Percentiles rank a stretch among this genome's conserved stretches.
Evolutionary conservation across 441 rosid species (phyloP).

Genomic region (Populus hybrid): DNA sequence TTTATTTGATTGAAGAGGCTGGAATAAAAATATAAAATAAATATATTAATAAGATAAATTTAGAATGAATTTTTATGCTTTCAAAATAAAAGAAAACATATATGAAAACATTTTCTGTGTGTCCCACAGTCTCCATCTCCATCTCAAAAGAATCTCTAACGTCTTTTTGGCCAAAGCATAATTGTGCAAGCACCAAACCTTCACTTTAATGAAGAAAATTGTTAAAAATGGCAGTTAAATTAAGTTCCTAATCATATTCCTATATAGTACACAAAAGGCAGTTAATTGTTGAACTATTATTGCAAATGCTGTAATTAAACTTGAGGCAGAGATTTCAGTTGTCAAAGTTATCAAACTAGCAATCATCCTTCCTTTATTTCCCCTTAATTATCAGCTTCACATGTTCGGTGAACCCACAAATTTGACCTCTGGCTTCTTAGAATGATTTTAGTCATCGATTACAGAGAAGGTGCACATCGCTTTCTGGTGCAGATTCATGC

Average conservation of each 20-base stretch:
- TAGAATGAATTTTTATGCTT: too few relatives aligned
- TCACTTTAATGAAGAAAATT: background rate
- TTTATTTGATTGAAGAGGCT: background rate
- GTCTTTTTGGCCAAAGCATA: background rate
- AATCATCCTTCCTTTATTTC: background rate
- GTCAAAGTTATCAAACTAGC: background rate
- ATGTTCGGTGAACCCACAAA: constrained; percentile 31
- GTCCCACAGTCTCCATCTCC: too few relatives aligned
- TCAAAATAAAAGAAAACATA: too few relatives aligned
- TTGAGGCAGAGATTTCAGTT: background rate
- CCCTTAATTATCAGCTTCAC: constrained; percentile 15
- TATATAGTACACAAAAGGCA: background rate
- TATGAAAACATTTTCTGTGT: too few relatives aligned
- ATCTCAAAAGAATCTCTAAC: too few relatives aligned
- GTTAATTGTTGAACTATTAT: constrained; percentile 22
- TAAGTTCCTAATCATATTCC: constrained; percentile 14
- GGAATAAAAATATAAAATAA: too few relatives aligned
- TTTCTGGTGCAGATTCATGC: constrained; percentile 25
- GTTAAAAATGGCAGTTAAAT: background rate
- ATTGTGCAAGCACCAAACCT: background rate
- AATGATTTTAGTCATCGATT: constrained; percentile 25
- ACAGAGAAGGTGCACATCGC: constrained; percentile 18
- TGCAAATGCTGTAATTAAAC: background rate
- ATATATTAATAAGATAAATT: too few relatives aligned
- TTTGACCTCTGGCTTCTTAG: background rate